These are phyloP conservation scores for Cerioporus squamosus DNA, from an alignment of 1,284 basidiomycete species.

Conservation along the genomic window DNA sequence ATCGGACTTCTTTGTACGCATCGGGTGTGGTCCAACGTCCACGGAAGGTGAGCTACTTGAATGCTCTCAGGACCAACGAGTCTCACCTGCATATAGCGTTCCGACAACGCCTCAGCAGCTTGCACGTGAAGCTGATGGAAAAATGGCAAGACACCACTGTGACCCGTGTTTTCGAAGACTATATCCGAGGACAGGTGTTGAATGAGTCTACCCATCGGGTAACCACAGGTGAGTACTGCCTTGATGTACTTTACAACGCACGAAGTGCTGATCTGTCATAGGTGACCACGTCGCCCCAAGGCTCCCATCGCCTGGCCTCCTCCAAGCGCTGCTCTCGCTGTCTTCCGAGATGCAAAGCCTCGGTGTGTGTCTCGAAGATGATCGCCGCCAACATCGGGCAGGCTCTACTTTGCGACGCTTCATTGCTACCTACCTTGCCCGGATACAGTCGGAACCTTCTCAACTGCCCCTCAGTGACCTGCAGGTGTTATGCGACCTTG, in stretches of 20 bases:
- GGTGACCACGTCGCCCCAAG: slow-evolving; percentile 23
- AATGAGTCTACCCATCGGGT: neutral
- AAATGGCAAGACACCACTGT: slow-evolving; percentile 54
- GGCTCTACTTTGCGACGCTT: slow-evolving; percentile 48
- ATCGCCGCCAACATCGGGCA: slow-evolving; percentile 39
- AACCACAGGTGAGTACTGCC: neutral
- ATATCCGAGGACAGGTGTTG: neutral
- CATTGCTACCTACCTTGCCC: slow-evolving; percentile 41
- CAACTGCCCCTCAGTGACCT: slow-evolving; percentile 6
- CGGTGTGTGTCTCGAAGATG: slow-evolving; percentile 45
- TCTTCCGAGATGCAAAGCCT: slow-evolving; percentile 58
- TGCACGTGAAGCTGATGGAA: slow-evolving; percentile 49
- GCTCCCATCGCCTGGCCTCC: slow-evolving; percentile 56
- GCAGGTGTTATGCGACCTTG: slow-evolving; percentile 46
- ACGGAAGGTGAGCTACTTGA: slow-evolving; percentile 40
- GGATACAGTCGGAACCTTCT: slow-evolving; percentile 5
- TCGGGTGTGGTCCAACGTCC: slow-evolving; percentile 42
- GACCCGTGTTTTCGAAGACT: slow-evolving; percentile 29
- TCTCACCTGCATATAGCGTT: slow-evolving; percentile 43
- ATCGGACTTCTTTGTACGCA: slow-evolving; percentile 12
- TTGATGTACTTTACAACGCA: neutral
- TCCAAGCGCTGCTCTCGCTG: slow-evolving; percentile 58
- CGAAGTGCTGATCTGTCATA: slow-evolving; percentile 1
- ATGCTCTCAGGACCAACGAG: slow-evolving; percentile 3
- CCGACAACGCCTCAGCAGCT: slow-evolving; percentile 37